Evolutionary conservation across 805 yeast genomes (phyloP).

Genomic region (Schizosaccharomyces osmophilus): DNA sequence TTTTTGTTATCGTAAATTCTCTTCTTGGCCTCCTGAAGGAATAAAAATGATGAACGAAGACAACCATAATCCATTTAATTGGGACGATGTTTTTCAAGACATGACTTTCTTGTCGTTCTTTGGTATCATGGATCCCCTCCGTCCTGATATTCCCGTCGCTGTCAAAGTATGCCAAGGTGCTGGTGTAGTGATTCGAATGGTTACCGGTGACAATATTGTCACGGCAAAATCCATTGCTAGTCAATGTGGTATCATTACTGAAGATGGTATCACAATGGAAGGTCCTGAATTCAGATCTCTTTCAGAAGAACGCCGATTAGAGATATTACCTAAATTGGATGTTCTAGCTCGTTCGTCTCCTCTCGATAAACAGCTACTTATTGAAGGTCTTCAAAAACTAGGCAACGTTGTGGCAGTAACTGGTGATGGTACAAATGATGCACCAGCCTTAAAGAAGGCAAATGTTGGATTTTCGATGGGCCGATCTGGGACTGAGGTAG

Average conservation of each 20-base stretch:
- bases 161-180: conserved; percentile 67
- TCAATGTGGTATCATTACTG: conserved; percentile 52
- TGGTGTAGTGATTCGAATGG: conserved; percentile 91
- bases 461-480: conserved; percentile 99
- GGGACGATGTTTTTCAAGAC: conserved; percentile 8
- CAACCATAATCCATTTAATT: conserved; percentile 6
- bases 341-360: conserved; percentile 91
- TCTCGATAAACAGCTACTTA: conserved; percentile 74
- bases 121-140: conserved; percentile 87
- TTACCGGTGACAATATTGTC: conserved; percentile 80
- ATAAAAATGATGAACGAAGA: conserved; percentile 9
- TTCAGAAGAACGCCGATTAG: conserved; percentile 27
- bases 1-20: conserved; percentile 55
- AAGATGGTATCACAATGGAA: conserved; percentile 50
- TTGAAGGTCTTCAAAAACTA: conserved; percentile 46
- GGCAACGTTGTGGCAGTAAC: conserved; percentile 97
- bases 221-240: conserved; percentile 83
- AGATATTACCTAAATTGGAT: conserved; percentile 45
- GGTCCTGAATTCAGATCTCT: conserved; percentile 73
- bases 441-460: conserved; percentile 87
- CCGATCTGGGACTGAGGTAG: conserved; percentile 92
- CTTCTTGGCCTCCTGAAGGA: conserved; percentile 46
- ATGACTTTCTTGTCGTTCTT: conserved; percentile 47
- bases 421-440: conserved; percentile 98
- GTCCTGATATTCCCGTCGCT: conserved; percentile 75